phyloP scores from a whole-genome alignment of 768 basidiomycete genomes.

The Rhizopogon rudus region DNA sequence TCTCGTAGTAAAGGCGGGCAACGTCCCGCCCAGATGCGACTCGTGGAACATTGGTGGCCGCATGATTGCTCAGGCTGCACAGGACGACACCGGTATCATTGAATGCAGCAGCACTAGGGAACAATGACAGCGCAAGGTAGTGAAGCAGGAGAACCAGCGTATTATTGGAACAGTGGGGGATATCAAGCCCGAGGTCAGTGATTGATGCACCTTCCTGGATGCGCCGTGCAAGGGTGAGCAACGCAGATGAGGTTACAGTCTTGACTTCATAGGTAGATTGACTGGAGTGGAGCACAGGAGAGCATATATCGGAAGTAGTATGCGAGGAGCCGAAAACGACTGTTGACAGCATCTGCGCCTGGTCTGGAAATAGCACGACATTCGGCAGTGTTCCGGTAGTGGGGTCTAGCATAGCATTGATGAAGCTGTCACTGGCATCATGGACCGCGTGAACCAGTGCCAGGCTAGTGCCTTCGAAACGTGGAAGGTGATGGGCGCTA shows the following conservation, averaged over 20 bases:
- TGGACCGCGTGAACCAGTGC: conserved; percentile 32
- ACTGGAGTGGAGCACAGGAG: conserved; percentile 20
- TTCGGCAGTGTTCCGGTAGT: conserved; percentile 36
- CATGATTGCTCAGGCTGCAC: conserved; percentile 27
- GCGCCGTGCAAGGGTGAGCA: conserved; percentile 42
- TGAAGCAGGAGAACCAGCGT: conserved; percentile 40
- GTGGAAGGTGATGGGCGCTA: conserved; percentile 18
- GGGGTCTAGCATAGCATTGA: conserved; percentile 27
- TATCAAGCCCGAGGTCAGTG: conserved; percentile 19
- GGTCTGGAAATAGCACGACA: conserved; percentile 37
- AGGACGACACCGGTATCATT: conserved; percentile 49
- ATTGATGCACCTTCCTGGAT: conserved; percentile 30
- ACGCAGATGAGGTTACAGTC: conserved; percentile 33
- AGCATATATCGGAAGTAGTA: conserved; percentile 8
- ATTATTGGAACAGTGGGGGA: conserved; percentile 27
- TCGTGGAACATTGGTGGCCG: conserved; percentile 14
- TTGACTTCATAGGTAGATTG: conserved; percentile 19
- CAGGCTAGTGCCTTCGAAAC: conserved; percentile 28
- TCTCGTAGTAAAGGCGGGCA: conserved; percentile 40
- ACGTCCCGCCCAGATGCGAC: conserved; percentile 27
- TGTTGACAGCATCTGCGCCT: conserved; percentile 28
- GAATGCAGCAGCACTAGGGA: conserved; percentile 40
- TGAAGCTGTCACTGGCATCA: conserved; percentile 27
- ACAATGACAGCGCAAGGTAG: conserved; percentile 41
- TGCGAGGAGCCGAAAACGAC: conserved; percentile 33